phyloP scores from a whole-genome alignment of 2,329 filamentous ascomycete species.

The Fusarium phyllophilum region DNA sequence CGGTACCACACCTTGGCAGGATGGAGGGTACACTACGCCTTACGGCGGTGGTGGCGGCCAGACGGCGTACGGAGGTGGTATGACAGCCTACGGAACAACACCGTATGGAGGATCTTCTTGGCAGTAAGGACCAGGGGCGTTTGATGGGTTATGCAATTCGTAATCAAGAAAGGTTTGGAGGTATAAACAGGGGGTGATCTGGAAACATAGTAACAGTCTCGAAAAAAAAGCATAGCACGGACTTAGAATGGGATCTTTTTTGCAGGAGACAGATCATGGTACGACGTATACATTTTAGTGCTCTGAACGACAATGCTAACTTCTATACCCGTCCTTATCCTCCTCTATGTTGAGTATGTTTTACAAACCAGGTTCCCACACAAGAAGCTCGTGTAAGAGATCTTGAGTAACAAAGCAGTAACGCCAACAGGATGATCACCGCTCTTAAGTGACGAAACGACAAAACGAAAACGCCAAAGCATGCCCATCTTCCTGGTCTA shows the following conservation, averaged over 20 bases:
- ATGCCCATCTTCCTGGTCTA: constrained; percentile 36
- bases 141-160: constrained; percentile 38
- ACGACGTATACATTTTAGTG: background rate
- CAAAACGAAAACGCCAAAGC: constrained; percentile 40
- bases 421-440: constrained; percentile 41
- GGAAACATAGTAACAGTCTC: constrained; percentile 37
- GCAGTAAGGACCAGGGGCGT: constrained; percentile 50
- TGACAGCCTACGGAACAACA: constrained; percentile 71
- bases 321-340: background rate
- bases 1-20: constrained; percentile 65
- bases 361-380: constrained; percentile 23
- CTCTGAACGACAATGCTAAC: background rate
- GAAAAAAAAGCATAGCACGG: constrained; percentile 42
- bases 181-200: constrained; percentile 21
- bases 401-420: constrained; percentile 21
- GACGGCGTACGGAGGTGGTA: constrained; percentile 74
- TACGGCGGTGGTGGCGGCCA: constrained; percentile 64
- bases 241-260: constrained; percentile 41
- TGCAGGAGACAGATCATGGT: constrained; percentile 6
- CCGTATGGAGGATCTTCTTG: constrained; percentile 62
- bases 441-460: constrained; percentile 22
- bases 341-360: constrained; percentile 18
- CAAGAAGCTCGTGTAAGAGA: constrained; percentile 7
- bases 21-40: constrained; percentile 75
- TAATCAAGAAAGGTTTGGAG: constrained; percentile 35